Conservation (phyloP, 129 eudicot genomes). For the Centaurea solstitialis region DNA sequence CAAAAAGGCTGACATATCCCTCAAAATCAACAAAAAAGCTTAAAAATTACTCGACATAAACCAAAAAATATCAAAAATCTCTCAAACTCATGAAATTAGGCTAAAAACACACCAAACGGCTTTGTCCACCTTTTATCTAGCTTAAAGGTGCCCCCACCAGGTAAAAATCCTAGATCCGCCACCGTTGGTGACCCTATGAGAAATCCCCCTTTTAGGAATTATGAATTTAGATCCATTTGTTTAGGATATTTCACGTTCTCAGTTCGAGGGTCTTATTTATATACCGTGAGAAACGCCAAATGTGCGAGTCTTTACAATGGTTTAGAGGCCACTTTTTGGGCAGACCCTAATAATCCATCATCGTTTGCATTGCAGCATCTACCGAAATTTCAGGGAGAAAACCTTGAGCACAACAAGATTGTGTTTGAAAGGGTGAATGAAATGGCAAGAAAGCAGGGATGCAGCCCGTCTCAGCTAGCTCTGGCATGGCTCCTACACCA, state of each 20-base stretch:
- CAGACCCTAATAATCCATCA: background rate
- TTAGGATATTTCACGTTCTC: background rate
- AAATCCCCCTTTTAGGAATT: background rate
- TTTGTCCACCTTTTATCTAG: no score
- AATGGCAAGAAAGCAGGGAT: conserved; percentile 56
- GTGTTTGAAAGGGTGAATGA: conserved; percentile 39
- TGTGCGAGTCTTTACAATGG: background rate
- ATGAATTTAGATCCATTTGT: background rate
- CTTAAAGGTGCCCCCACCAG: no score
- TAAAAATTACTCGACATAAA: no score
- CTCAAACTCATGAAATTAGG: no score
- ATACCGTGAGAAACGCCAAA: background rate
- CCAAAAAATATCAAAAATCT: no score
- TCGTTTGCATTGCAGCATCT: conserved; percentile 40
- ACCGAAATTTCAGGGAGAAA: conserved; percentile 55
- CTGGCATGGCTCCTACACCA: conserved; percentile 67
- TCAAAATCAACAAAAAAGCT: no score
- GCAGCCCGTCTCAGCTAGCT: conserved; percentile 55
- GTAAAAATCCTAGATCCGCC: no score
- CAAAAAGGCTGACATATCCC: no score
- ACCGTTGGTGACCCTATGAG: no score
- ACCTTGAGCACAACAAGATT: conserved; percentile 49
- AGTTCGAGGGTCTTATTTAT: background rate
- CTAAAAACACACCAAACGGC: no score
- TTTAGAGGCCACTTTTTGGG: conserved; percentile 1